Percentiles rank a stretch among this genome's conserved stretches.
phyloP scores from a whole-genome alignment of 768 basidiomycete species.

The Suillus brevipes region DNA sequence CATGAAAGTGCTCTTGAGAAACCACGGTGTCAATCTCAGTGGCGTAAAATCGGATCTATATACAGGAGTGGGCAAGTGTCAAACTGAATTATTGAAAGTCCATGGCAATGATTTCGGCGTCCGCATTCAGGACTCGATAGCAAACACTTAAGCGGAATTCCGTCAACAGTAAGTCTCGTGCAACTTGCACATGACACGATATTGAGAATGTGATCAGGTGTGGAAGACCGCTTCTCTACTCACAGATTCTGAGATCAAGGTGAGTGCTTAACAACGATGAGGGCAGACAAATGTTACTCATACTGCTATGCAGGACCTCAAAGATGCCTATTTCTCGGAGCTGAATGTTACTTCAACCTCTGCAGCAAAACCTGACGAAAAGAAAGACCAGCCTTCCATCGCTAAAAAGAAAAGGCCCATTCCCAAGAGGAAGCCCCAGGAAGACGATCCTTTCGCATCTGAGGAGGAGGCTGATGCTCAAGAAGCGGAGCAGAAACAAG shows the following conservation, averaged over 20 bases:
- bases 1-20: slow-evolving; percentile 64
- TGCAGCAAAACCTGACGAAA: slow-evolving; percentile 21
- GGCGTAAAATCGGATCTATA: slow-evolving; percentile 77
- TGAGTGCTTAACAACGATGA: slow-evolving; percentile 21
- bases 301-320: slow-evolving; percentile 48
- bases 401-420: slow-evolving; percentile 41
- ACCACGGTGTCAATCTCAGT: slow-evolving; percentile 63
- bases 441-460: slow-evolving; percentile 61
- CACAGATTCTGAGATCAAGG: slow-evolving; percentile 64
- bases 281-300: background rate
- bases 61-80: slow-evolving; percentile 51
- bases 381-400: slow-evolving; percentile 20
- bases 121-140: slow-evolving; percentile 60
- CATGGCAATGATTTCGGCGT: slow-evolving; percentile 1
- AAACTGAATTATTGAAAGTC: background rate
- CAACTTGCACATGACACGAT: slow-evolving; percentile 1
- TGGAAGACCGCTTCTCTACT: slow-evolving; percentile 68
- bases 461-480: slow-evolving; percentile 38
- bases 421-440: slow-evolving; percentile 44
- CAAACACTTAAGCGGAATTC: slow-evolving; percentile 73
- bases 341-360: slow-evolving; percentile 31
- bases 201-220: slow-evolving; percentile 40
- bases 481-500: slow-evolving; percentile 1
- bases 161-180: slow-evolving; percentile 54
- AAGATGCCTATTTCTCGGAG: slow-evolving; percentile 59